These are phyloP conservation scores for Penicillium nordicum DNA, from an alignment of 2,329 filamentous ascomycete species.

Conservation along the genomic window DNA sequence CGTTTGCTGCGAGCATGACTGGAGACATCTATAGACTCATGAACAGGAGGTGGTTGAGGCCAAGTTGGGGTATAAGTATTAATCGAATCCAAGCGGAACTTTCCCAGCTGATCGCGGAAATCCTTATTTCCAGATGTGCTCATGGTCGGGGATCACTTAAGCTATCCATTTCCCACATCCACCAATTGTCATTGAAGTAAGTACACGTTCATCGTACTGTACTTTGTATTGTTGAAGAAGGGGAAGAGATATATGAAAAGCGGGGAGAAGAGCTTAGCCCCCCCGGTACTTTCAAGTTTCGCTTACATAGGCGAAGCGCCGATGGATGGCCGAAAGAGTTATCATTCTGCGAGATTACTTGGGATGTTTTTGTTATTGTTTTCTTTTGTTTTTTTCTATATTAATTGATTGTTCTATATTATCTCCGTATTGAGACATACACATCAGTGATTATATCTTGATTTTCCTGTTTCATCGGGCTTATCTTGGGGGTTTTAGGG, in stretches of 20 bases:
- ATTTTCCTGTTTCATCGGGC: background rate
- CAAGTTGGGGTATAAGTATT: conserved; percentile 13
- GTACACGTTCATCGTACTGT: background rate
- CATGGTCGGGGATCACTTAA: conserved; percentile 20
- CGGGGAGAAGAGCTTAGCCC: background rate
- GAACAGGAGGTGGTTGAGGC: conserved; percentile 8
- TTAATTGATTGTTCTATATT: background rate
- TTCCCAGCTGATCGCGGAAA: conserved; percentile 34
- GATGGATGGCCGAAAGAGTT: background rate
- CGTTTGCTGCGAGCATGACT: conserved; percentile 32
- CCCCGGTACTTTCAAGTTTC: background rate
- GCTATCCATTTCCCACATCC: conserved; percentile 23
- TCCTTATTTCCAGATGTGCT: conserved; percentile 28
- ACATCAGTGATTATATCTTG: background rate
- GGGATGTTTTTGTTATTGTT: no score
- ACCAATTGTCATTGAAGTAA: conserved; percentile 1
- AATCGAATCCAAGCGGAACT: conserved; percentile 30
- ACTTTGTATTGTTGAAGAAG: background rate
- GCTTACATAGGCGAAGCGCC: background rate
- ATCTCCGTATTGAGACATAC: background rate
- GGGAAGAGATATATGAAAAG: background rate
- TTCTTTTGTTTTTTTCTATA: background rate
- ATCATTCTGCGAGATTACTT: background rate
- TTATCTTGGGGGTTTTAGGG: background rate
- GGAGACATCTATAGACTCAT: conserved; percentile 12